Conservation (phyloP, 1,284 basidiomycete species). For the Trichosporon sp. region DNA sequence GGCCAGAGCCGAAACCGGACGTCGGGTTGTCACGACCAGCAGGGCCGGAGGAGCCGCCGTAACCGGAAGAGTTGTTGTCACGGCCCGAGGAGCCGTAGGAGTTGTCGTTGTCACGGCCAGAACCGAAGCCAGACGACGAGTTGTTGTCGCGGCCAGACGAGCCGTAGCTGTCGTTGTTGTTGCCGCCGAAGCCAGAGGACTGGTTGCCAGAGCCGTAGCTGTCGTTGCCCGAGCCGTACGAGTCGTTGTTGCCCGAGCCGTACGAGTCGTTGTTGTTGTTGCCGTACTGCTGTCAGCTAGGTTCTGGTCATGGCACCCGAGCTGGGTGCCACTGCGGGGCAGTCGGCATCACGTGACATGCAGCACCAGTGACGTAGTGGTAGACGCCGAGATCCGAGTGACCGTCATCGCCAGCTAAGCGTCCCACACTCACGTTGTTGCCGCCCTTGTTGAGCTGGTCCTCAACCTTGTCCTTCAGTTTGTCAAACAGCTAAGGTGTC, state of each 20-base stretch:
- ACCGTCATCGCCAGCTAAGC: neutral
- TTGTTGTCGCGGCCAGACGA: slow-evolving; percentile 13
- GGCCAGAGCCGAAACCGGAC: neutral
- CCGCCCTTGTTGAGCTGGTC: slow-evolving; percentile 5
- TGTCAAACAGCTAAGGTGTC: slow-evolving; percentile 26
- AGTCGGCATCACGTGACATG: neutral
- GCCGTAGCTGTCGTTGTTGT: slow-evolving; percentile 22
- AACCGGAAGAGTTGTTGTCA: slow-evolving; percentile 22
- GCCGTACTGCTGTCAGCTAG: slow-evolving; percentile 6
- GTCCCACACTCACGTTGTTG: neutral
- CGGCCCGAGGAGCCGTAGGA: slow-evolving; percentile 16
- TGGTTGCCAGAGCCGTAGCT: neutral
- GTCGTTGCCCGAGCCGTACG: slow-evolving; percentile 20
- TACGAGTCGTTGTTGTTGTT: neutral
- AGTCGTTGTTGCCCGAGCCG: slow-evolving; percentile 22
- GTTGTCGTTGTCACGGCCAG: slow-evolving; percentile 14
- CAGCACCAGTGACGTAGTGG: neutral
- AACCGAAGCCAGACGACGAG: slow-evolving; percentile 12
- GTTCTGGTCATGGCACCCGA: neutral
- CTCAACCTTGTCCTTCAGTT: slow-evolving; percentile 27
- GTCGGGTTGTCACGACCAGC: slow-evolving; percentile 20
- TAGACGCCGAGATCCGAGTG: neutral
- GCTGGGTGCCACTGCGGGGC: neutral
- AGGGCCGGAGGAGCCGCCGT: slow-evolving; percentile 19
- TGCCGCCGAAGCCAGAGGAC: slow-evolving; percentile 1